Conservation (phyloP, 2,329 filamentous ascomycete genomes). For the Botrytis tulipae region DNA sequence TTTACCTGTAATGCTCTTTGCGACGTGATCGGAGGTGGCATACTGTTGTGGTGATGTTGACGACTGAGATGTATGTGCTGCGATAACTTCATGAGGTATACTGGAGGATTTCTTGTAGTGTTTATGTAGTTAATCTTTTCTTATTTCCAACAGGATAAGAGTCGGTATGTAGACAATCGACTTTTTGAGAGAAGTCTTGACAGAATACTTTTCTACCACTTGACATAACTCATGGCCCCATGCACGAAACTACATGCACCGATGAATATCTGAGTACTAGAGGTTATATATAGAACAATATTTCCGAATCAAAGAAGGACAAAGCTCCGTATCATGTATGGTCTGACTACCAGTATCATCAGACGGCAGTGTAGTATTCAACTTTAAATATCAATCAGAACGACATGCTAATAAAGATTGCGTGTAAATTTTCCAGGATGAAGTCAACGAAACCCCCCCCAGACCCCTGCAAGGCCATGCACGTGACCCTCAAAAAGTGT, state of each 20-base stretch:
- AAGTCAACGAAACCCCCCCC: neutral
- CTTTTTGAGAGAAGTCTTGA: neutral
- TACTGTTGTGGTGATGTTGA: neutral
- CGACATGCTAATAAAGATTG: neutral
- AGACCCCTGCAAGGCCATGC: neutral
- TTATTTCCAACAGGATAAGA: no score
- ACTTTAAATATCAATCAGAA: neutral
- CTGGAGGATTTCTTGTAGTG: neutral
- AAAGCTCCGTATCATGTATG: no score
- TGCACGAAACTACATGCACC: neutral
- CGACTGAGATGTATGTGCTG: neutral
- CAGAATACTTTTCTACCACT: neutral
- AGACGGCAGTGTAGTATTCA: neutral
- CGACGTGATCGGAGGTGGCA: neutral
- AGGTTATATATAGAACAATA: neutral
- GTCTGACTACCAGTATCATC: neutral
- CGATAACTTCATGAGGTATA: neutral
- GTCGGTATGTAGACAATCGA: neutral
- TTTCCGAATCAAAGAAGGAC: neutral
- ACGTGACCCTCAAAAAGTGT: constrained; percentile 10
- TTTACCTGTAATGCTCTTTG: neutral
- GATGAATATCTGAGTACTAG: neutral
- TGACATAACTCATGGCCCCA: neutral
- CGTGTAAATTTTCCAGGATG: neutral
- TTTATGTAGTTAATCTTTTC: neutral